Base-by-base conservation (phyloP, 352 stramenopile genomes). In the Pythium sp. region DNA sequence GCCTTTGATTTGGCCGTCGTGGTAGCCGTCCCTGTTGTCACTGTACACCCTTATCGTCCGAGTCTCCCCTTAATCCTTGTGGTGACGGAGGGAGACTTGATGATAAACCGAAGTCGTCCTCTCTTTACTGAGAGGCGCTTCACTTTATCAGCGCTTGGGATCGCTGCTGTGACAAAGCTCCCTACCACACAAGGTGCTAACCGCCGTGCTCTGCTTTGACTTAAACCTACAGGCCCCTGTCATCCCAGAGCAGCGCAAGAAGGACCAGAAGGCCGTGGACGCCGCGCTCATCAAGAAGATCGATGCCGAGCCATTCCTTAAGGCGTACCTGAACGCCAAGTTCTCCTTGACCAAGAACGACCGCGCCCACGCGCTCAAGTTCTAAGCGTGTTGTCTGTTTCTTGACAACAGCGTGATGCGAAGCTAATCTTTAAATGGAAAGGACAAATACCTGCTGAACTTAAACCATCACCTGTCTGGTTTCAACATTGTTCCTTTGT, bases 331-430 rank as follows among this genome's bases (percentile, higher is more conserved):
- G 72, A 97, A 98, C 72, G 95, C 95, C 58, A 98, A 98, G 77
- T 99, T 99, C 87, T 96, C 93, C 71, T 83, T 99, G 61, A 97
- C 83, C 71, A 99, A 99, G 78, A 96, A 93, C 78, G 97, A 99
- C 81, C 95, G 93, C 69, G 97, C 94, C 53, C 98, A 99, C 89
- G 94, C 98, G 68, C 98, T 99, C 86, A 97, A 98, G 80, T 99
- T 99, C 82, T 99, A 99, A 90, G 77, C 70, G 68, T 61, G 68
- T 61, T 64, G 58, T n/a, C 66, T 54, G 62, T 70, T 65, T 62
- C 68, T 46, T 47, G 18, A 43, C 20, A 47, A 26, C 22, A 69
- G 68, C 67, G 61, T 62, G 55, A 68, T 61, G 68, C 65, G 72
- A 51, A 76, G 53, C 62, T 57, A 47, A 43, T 65, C 62, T 60